These are phyloP conservation scores for Bruguiera sexangula DNA, from an alignment of 345 rosid species.

Conservation along the genomic window DNA sequence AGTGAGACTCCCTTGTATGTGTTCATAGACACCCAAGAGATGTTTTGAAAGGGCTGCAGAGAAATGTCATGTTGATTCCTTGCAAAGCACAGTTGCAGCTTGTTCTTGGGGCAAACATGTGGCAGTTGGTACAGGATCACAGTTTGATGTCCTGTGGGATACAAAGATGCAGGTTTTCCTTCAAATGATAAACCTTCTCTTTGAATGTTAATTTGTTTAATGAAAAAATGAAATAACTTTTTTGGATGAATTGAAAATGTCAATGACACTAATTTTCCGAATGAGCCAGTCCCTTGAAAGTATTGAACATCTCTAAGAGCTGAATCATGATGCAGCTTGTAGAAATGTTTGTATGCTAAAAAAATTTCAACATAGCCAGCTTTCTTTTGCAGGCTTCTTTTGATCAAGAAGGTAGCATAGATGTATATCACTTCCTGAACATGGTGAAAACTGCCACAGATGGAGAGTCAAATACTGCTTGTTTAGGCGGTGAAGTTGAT, in stretches of 20 bases:
- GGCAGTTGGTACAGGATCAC: constrained; percentile 91
- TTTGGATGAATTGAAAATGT: no score
- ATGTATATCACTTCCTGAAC: constrained; percentile 69
- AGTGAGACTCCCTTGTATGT: neutral
- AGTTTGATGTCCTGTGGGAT: constrained; percentile 77
- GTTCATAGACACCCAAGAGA: constrained; percentile 66
- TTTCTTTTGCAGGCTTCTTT: constrained; percentile 45
- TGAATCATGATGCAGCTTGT: no score
- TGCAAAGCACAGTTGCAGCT: constrained; percentile 82
- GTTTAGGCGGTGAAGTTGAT: constrained; percentile 75
- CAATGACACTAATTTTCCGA: no score
- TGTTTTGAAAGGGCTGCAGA: constrained; percentile 94
- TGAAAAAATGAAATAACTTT: no score
- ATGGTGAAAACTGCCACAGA: constrained; percentile 52
- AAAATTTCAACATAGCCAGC: neutral
- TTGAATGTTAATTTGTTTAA: neutral
- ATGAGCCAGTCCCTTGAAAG: no score
- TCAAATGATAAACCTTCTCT: neutral
- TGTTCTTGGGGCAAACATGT: constrained; percentile 94
- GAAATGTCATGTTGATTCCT: constrained; percentile 67
- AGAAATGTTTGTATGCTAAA: neutral
- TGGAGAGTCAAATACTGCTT: constrained; percentile 42
- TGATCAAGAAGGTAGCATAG: constrained; percentile 39
- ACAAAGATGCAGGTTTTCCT: constrained; percentile 31
- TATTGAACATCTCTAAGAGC: no score